These are phyloP conservation scores for Harringtonia aguacate DNA, from an alignment of 2,329 filamentous ascomycete genomes.

Conservation along the genomic window DNA sequence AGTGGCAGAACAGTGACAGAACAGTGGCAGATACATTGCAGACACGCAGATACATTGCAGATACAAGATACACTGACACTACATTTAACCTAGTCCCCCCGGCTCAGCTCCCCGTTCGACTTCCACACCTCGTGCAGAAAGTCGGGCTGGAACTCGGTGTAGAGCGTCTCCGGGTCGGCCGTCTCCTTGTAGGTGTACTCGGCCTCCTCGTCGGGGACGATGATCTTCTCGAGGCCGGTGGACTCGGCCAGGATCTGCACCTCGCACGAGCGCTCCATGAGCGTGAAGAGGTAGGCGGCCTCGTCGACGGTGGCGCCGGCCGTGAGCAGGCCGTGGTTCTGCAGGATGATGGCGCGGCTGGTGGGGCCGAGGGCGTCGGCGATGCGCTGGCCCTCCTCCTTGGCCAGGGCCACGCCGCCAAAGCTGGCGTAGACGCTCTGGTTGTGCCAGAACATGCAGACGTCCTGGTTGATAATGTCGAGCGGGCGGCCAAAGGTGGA, in stretches of 20 bases:
- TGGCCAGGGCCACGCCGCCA: slow-evolving; percentile 39
- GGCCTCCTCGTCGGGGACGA: slow-evolving; percentile 24
- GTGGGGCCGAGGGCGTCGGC: slow-evolving; percentile 49
- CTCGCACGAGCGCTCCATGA: slow-evolving; percentile 56
- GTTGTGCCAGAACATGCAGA: slow-evolving; percentile 53
- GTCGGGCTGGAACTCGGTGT: no score
- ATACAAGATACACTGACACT: no score
- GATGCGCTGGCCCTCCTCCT: slow-evolving; percentile 53
- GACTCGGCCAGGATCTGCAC: slow-evolving; percentile 53
- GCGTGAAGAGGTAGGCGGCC: slow-evolving; percentile 57
- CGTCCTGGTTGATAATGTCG: slow-evolving; percentile 60
- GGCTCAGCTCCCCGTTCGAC: no score
- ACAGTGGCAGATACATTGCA: no score
- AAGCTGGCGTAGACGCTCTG: slow-evolving; percentile 53
- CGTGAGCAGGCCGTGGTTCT: slow-evolving; percentile 62
- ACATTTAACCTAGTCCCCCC: no score
- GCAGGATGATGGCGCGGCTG: slow-evolving; percentile 51
- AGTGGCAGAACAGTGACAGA: no score
- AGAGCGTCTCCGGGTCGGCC: no score
- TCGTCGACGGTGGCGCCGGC: slow-evolving; percentile 63
- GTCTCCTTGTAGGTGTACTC: no score
- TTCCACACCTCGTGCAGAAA: no score
- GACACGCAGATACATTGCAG: no score
- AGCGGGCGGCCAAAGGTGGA: slow-evolving; percentile 49
- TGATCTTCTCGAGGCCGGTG: slow-evolving; percentile 4